A percentile compares a stretch with the other conserved stretches of the same genome.
Evolutionary conservation across 2,329 filamentous ascomycete species (phyloP).

Genomic region (Botrytis fragariae): DNA sequence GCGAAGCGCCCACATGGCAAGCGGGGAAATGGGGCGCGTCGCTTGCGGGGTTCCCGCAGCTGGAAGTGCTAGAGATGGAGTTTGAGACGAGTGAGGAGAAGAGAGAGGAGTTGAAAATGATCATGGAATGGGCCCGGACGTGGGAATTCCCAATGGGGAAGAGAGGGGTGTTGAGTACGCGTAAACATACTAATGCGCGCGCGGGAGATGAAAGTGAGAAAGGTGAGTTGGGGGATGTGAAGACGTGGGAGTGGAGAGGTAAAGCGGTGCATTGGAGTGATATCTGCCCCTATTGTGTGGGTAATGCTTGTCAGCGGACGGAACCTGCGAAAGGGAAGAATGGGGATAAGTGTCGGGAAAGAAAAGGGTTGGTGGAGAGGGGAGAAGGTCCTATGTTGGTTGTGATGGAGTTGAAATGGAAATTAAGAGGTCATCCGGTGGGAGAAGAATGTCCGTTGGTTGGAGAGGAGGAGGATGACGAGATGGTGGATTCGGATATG

Average conservation of each 20-base stretch:
- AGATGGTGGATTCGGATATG: background rate
- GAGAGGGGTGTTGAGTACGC: conserved; percentile 24
- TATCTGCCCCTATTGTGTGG: background rate
- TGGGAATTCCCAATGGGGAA: conserved; percentile 30
- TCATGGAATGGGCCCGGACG: conserved; percentile 28
- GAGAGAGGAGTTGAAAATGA: conserved; percentile 26
- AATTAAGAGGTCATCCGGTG: background rate
- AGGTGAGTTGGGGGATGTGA: background rate
- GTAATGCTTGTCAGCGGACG: background rate
- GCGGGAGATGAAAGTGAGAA: background rate
- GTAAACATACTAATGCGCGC: conserved; percentile 5
- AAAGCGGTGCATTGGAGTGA: conserved; percentile 1
- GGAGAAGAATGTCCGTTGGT: too few relatives aligned
- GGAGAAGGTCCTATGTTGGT: conserved; percentile 11
- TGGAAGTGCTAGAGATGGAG: conserved; percentile 30
- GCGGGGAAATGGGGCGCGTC: conserved; percentile 25
- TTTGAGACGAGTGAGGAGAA: conserved; percentile 33
- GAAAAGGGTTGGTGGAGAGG: background rate
- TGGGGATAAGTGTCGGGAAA: conserved; percentile 6
- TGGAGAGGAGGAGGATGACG: background rate
- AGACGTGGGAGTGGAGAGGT: conserved; percentile 1
- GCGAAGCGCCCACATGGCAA: conserved; percentile 11
- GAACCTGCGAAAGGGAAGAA: background rate
- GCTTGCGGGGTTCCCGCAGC: conserved; percentile 22
- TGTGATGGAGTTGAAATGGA: conserved; percentile 6